Conservation (phyloP, 371 early-diverging fungal species). For the Phascolomyces articulosus region DNA sequence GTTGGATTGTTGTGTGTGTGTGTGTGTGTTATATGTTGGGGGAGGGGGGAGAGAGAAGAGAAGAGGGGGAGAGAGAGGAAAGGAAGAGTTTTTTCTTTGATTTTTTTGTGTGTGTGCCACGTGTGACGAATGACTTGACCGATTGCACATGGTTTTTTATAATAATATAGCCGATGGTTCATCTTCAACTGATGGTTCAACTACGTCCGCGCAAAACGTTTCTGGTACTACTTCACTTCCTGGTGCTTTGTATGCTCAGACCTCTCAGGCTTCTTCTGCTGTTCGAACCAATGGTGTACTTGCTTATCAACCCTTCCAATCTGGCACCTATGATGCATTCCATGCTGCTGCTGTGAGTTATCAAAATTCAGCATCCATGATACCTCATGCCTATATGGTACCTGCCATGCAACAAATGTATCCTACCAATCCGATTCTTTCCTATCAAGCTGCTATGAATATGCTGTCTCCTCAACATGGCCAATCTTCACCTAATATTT, state of each 20-base stretch:
- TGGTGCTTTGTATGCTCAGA: slow-evolving; percentile 27
- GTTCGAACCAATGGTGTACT: slow-evolving; percentile 36
- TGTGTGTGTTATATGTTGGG: too few species aligned
- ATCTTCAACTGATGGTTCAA: slow-evolving; percentile 1
- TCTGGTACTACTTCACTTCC: slow-evolving; percentile 20
- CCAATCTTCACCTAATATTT: slow-evolving; percentile 20
- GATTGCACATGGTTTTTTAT: neutral
- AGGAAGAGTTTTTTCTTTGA: neutral
- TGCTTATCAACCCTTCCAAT: slow-evolving; percentile 39
- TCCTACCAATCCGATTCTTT: slow-evolving; percentile 33
- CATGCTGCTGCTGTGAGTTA: slow-evolving; percentile 26
- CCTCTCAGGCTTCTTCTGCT: slow-evolving; percentile 17
- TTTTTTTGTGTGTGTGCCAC: neutral
- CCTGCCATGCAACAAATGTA: slow-evolving; percentile 32
- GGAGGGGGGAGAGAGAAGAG: neutral
- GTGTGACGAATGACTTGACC: slow-evolving; percentile 6
- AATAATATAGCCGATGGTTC: slow-evolving; percentile 13
- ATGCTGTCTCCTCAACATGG: slow-evolving; percentile 36
- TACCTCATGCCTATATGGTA: slow-evolving; percentile 43
- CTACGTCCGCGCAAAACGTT: slow-evolving; percentile 10
- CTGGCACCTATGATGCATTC: slow-evolving; percentile 34
- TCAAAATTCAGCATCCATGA: slow-evolving; percentile 25
- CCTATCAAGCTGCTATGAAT: slow-evolving; percentile 46
- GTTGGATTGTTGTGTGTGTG: too few species aligned
- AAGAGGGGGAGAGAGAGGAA: neutral